A percentile compares a stretch with the other conserved stretches of the same genome.
phyloP scores from a whole-genome alignment of 441 rosid species.

The Populus hybrid region DNA sequence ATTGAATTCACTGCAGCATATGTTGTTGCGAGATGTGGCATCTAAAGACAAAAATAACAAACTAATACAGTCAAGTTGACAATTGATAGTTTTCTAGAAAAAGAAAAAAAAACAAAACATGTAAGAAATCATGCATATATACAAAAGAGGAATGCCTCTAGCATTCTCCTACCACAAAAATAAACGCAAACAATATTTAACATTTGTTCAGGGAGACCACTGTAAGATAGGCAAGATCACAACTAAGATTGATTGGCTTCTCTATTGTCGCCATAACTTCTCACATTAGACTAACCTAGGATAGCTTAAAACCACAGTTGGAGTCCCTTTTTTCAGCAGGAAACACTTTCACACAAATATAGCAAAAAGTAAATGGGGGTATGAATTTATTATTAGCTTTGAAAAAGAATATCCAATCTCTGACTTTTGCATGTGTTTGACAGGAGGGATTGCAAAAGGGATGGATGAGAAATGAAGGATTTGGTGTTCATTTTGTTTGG shows the following conservation, averaged over 20 bases:
- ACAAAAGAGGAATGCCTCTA: not conserved
- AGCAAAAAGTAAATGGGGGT: not conserved
- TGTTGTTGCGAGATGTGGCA: slow-evolving; percentile 96
- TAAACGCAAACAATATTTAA: too few species aligned
- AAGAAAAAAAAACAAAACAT: not conserved
- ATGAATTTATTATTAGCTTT: not conserved
- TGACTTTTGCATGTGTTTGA: not conserved
- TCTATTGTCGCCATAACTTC: not conserved
- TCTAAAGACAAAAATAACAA: slow-evolving; percentile 38
- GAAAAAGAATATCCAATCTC: not conserved
- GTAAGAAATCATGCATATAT: not conserved
- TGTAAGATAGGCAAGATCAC: not conserved
- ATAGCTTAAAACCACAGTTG: not conserved
- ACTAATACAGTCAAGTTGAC: slow-evolving; percentile 1
- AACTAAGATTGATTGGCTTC: not conserved
- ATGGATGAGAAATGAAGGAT: not conserved
- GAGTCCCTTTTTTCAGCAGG: not conserved
- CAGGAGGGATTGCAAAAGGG: not conserved
- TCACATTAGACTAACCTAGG: not conserved
- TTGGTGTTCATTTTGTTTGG: not conserved
- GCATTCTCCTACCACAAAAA: not conserved
- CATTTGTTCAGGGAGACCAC: not conserved
- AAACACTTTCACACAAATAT: not conserved
- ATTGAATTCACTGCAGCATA: slow-evolving; percentile 91
- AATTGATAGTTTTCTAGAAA: not conserved